These are phyloP conservation scores for Globisporangium ultimum DNA, from an alignment of 352 stramenopile species.

Conservation along the genomic window DNA sequence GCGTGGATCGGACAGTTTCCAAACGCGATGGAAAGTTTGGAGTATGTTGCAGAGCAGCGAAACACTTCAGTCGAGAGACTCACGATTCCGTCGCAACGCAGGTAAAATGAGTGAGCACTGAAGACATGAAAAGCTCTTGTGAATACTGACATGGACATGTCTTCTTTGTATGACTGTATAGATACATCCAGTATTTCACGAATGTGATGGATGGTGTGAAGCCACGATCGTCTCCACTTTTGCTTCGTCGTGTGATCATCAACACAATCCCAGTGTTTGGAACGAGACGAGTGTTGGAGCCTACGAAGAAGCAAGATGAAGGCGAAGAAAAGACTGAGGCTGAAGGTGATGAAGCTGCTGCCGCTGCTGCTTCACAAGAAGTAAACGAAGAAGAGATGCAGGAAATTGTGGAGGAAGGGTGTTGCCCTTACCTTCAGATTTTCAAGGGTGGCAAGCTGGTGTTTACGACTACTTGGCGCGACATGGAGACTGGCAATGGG, in stretches of 20 bases:
- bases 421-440: conserved; percentile 97
- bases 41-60: conserved; percentile 91
- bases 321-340: conserved; percentile 17
- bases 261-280: conserved; percentile 91
- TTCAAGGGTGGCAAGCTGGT: conserved; percentile 97
- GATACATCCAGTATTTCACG: conserved; percentile 97
- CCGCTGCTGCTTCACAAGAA: conserved; percentile 7
- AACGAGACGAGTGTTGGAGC: conserved; percentile 52
- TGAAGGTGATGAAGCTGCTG: conserved; percentile 28
- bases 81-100: conserved; percentile 95
- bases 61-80: conserved; percentile 88
- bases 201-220: conserved; percentile 97
- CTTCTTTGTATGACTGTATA: conserved; percentile 16
- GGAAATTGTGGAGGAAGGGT: conserved; percentile 85
- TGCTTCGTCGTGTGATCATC: conserved; percentile 96
- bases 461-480: conserved; percentile 91
- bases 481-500: conserved; percentile 83
- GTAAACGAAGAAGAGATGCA: conserved; percentile 42
- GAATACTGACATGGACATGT: background rate
- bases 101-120: conserved; percentile 31
- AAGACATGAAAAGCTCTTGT: background rate
- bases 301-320: conserved; percentile 35
- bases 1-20: conserved; percentile 93
- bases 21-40: conserved; percentile 91
- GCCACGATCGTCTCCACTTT: conserved; percentile 90